A percentile compares a stretch with the other conserved stretches of the same genome.
Evolutionary conservation across 805 yeast species (phyloP).

Genomic region (Myxozyma kluyveri): DNA sequence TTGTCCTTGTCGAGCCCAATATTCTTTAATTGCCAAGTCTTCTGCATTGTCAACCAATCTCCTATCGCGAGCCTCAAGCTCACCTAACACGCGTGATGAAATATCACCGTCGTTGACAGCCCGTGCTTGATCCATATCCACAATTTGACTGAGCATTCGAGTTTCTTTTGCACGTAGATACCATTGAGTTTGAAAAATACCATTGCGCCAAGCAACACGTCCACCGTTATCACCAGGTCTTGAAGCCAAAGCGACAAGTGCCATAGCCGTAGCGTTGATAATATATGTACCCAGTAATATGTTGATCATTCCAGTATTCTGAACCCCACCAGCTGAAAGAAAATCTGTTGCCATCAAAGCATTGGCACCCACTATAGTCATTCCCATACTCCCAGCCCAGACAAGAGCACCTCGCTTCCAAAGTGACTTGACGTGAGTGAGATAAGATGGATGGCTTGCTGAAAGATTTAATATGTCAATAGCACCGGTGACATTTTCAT

Average conservation of each 20-base stretch:
- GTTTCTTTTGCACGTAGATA: conserved; percentile 65
- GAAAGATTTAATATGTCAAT: conserved; percentile 59
- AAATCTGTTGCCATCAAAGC: conserved; percentile 45
- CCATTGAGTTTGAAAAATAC: conserved; percentile 64
- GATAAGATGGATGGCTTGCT: conserved; percentile 55
- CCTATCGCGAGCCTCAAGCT: conserved; percentile 39
- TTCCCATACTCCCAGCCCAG: conserved; percentile 37
- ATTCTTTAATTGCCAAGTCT: conserved; percentile 70
- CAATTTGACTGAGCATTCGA: conserved; percentile 60
- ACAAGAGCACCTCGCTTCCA: conserved; percentile 40
- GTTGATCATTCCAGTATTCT: conserved; percentile 42
- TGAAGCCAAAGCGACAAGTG: conserved; percentile 49
- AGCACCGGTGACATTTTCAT: conserved; percentile 58
- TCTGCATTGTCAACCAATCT: conserved; percentile 53
- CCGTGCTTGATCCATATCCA: conserved; percentile 58
- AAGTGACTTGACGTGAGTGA: conserved; percentile 39
- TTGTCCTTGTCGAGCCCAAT: conserved; percentile 84
- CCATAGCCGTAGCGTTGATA: conserved; percentile 48
- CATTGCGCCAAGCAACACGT: conserved; percentile 58
- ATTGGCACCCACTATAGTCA: conserved; percentile 49
- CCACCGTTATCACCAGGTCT: conserved; percentile 53
- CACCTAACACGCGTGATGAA: conserved; percentile 36
- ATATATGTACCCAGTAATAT: conserved; percentile 52
- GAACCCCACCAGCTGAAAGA: conserved; percentile 39
- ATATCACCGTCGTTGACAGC: conserved; percentile 45